These are phyloP conservation scores for Neurospora sp. DNA, from an alignment of 2,329 filamentous ascomycete genomes.

Conservation along the genomic window DNA sequence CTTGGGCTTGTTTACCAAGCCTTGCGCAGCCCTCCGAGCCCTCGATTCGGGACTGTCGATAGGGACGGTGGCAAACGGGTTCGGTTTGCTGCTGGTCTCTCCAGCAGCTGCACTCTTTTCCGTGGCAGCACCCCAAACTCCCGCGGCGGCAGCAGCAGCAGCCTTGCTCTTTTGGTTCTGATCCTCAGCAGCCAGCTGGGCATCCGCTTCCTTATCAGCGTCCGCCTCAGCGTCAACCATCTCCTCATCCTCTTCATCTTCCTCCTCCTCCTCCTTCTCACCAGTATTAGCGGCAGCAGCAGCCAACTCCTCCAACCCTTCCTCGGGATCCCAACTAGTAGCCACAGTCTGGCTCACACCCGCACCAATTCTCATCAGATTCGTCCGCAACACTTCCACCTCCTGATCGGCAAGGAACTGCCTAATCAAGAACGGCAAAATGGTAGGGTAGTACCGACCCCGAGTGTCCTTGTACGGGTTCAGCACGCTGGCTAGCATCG, in stretches of 20 bases:
- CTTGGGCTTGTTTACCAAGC: constrained; percentile 12
- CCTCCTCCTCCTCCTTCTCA: constrained; percentile 9
- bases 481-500: constrained; percentile 73
- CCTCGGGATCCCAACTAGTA: constrained; percentile 22
- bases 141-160: background rate
- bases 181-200: background rate
- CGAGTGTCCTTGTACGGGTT: constrained; percentile 61
- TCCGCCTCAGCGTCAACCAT: constrained; percentile 15
- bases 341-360: constrained; percentile 1
- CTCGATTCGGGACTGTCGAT: background rate
- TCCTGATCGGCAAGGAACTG: constrained; percentile 51
- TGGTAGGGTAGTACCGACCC: constrained; percentile 57
- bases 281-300: constrained; percentile 10
- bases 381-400: constrained; percentile 61
- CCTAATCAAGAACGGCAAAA: constrained; percentile 68
- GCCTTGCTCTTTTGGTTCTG: background rate
- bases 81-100: background rate
- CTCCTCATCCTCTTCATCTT: background rate
- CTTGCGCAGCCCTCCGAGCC: background rate
- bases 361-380: constrained; percentile 34
- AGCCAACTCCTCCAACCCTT: constrained; percentile 18
- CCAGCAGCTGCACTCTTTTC: constrained; percentile 19
- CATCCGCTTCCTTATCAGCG: constrained; percentile 16
- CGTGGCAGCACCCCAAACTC: background rate
- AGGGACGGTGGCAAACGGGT: background rate